phyloP scores from a whole-genome alignment of 2,329 filamentous ascomycete species.

The Exophiala xenobiotica region DNA sequence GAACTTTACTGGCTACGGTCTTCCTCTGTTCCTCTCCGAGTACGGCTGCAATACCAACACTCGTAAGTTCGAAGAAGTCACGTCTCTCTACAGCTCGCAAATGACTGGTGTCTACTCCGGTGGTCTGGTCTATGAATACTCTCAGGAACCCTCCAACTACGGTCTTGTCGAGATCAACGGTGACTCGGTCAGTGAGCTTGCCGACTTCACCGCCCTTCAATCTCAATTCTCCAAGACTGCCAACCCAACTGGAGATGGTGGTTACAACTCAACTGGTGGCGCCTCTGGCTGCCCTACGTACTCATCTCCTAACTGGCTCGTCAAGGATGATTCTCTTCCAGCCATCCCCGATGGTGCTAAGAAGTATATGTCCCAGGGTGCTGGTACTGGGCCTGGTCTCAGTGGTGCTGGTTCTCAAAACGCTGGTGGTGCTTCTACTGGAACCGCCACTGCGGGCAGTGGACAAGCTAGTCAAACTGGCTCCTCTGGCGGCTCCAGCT shows the following conservation, averaged over 20 bases:
- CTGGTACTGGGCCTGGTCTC: constrained; percentile 58
- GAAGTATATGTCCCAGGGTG: constrained; percentile 59
- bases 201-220: constrained; percentile 63
- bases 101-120: constrained; percentile 94
- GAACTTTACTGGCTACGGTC: constrained; percentile 80
- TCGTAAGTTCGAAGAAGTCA: constrained; percentile 78
- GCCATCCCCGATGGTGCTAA: constrained; percentile 56
- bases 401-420: constrained; percentile 56
- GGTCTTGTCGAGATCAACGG: constrained; percentile 71
- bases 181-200: constrained; percentile 54
- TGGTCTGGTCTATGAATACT: constrained; percentile 95
- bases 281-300: constrained; percentile 56
- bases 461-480: constrained; percentile 39
- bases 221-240: constrained; percentile 50
- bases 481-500: constrained; percentile 33
- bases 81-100: constrained; percentile 72
- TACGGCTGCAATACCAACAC: constrained; percentile 84
- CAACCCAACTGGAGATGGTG: constrained; percentile 57
- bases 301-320: constrained; percentile 56
- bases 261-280: constrained; percentile 56
- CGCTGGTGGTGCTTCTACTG: constrained; percentile 51
- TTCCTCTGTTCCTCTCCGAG: constrained; percentile 92
- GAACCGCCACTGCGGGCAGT: constrained; percentile 51
- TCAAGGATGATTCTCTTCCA: constrained; percentile 53
- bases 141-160: constrained; percentile 73